A percentile compares a stretch with the other conserved stretches of the same genome.
Conservation (phyloP, 805 yeast genomes). For the Blastobotrys robertii region DNA sequence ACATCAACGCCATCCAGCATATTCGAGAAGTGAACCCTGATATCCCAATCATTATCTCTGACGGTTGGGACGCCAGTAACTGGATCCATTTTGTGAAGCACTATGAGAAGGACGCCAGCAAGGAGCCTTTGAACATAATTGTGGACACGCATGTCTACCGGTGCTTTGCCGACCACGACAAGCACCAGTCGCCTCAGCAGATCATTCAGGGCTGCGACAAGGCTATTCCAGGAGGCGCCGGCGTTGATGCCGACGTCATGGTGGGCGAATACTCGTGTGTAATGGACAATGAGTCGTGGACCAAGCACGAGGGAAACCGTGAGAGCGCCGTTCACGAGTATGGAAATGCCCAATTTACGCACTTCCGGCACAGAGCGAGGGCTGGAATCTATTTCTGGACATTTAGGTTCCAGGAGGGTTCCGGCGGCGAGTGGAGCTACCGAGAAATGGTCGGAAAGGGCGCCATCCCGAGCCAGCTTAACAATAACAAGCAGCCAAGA, state of each 20-base stretch:
- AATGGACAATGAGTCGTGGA: slow-evolving; percentile 69
- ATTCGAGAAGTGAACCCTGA: slow-evolving; percentile 46
- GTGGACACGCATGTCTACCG: slow-evolving; percentile 82
- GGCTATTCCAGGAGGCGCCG: slow-evolving; percentile 26
- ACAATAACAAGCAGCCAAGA: background rate
- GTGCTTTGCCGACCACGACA: slow-evolving; percentile 72
- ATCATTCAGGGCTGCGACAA: slow-evolving; percentile 47
- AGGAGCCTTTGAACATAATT: slow-evolving; percentile 44
- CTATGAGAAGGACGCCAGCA: slow-evolving; percentile 22
- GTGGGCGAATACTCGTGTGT: slow-evolving; percentile 92
- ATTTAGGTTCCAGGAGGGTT: slow-evolving; percentile 72
- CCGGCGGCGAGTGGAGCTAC: slow-evolving; percentile 97
- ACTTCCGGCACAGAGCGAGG: slow-evolving; percentile 44
- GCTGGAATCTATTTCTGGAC: slow-evolving; percentile 89
- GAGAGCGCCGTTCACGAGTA: slow-evolving; percentile 47
- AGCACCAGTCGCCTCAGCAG: slow-evolving; percentile 50
- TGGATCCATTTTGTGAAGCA: slow-evolving; percentile 59
- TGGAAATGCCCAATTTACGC: slow-evolving; percentile 45
- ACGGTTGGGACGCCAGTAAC: slow-evolving; percentile 86
- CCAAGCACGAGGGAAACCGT: slow-evolving; percentile 36
- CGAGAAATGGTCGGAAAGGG: slow-evolving; percentile 62
- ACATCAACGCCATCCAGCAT: slow-evolving; percentile 49
- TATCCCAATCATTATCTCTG: slow-evolving; percentile 74
- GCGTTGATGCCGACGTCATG: slow-evolving; percentile 47
- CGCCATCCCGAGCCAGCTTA: slow-evolving; percentile 34